Evolutionary conservation across 2,329 filamentous ascomycete species (phyloP).

Genomic region (Lasiodiplodia theobromae): DNA sequence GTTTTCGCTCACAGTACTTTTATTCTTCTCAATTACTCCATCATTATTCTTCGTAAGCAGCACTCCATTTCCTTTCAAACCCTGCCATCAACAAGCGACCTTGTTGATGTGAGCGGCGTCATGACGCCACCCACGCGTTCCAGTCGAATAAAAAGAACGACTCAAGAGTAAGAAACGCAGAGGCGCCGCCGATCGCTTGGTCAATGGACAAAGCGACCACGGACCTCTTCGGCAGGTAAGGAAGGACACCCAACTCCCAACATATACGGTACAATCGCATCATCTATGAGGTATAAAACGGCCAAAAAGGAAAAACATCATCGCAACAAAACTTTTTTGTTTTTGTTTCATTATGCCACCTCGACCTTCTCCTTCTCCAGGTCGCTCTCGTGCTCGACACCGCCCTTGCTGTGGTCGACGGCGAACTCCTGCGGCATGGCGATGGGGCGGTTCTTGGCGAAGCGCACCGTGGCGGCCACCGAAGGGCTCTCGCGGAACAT

Average conservation of each 20-base stretch:
- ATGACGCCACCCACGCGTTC: neutral
- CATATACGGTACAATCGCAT: neutral
- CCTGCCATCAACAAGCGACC: constrained; percentile 19
- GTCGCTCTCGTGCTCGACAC: constrained; percentile 23
- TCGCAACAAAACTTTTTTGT: neutral
- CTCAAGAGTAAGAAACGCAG: constrained; percentile 5
- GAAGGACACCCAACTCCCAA: neutral
- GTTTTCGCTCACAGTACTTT: neutral
- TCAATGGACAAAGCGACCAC: neutral
- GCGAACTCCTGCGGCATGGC: constrained; percentile 24
- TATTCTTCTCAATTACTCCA: neutral
- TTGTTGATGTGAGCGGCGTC: constrained; percentile 17
- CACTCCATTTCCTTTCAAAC: neutral
- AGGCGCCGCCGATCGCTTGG: constrained; percentile 6
- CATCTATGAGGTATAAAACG: neutral
- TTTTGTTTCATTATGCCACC: neutral
- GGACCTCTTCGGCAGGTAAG: constrained; percentile 16
- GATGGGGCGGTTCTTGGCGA: constrained; percentile 24
- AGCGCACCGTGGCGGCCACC: constrained; percentile 38
- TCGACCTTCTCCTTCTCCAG: constrained; percentile 7
- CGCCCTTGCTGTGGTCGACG: constrained; percentile 17
- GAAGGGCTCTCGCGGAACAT: constrained; percentile 49
- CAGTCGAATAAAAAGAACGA: neutral
- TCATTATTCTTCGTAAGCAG: neutral
- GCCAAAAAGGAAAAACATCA: neutral